Base-by-base conservation (phyloP, 2,329 filamentous ascomycete species). In the Aspergillus amoenus region DNA sequence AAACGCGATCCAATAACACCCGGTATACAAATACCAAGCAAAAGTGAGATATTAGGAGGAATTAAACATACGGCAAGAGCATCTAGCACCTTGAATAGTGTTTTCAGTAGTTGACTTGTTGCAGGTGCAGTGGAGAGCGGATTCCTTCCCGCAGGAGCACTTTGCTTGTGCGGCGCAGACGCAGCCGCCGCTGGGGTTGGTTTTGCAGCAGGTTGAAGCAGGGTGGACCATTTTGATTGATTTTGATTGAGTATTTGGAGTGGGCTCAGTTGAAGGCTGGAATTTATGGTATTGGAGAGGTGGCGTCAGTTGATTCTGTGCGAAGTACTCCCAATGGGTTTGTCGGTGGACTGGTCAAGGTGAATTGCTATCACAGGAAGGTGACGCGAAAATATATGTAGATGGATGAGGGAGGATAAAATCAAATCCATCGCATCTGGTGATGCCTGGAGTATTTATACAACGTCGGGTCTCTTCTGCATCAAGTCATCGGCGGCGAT, bases 111-210 rank as follows among this genome's bases (percentile, higher is more conserved):
- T 63, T 4, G 92, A 84, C 76, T 91, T 93, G 68, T 85, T 85
- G 79, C 93, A 97, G 61, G 81, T 89, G 84, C 93, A 97, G 73
- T 93, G 82, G 48, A 96, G 85, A 49, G 93, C 93, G 4, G 87
- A 85, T 73, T 94, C 84, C 81, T 96, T 87, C 71, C 93, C 93
- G 74, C 93, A 97, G 15, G 91, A 95, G 85, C 92, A 96, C 60
- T 76, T 85, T 61, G 84, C 83, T 66, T 85, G 82, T 53, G 79
- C 76, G 40, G 82, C 81, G 66, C 82, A 85, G 64, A 82, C 80
- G 67, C 84, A 87, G 68, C 78, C 74, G 66, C 77, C 78, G 62
- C 79, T 68, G 21, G 65, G 78, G 66, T 81, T 78, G 66, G 81
- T 81, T 73, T 82, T 82, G 75, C 84, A 87, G 82, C 84, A 87